Base-by-base conservation (phyloP, 164 flowering plant species). In the Sedum album region DNA sequence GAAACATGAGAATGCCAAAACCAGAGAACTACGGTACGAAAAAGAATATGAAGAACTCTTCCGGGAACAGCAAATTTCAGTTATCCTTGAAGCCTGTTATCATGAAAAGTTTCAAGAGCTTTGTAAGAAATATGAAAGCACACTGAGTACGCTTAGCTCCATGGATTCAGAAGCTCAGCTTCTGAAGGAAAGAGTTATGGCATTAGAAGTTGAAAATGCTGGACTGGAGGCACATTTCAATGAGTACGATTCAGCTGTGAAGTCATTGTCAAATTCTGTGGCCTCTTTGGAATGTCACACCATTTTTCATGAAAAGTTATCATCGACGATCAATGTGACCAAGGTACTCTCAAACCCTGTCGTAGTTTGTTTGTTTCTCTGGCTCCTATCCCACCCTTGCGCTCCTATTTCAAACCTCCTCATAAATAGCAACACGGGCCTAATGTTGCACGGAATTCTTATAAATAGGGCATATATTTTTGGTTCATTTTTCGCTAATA, bases 71-170 rank as follows among this genome's bases (percentile, higher is more conserved):
- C 86, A 83, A 68, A 65, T 73, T 11, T 79, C 84, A 20, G 62
- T 66, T 60, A 69, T 83, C 23, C 73, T 36, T 39, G 87, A 80
- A 68, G 71, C 76, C 31, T 35, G 86, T 60, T 75, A 80, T 68
- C 80, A 76, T 67, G 87, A 76, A 71, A 88, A 81, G 80, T 46
- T 79, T 60, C 70, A 67, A 71, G 89, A 80, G 73, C 83, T 85
- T 26, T 11, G 4, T 13, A 66, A 77, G 39, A 72, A 70, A 55
- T 80, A 75, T 68, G 66, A 66, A 63, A 75, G 68, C 70, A 76
- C 79, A 66, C 75, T 74, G 66, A 73, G 69, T 57, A n/a, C 25
- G n/a, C 2, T 35, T 21, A 65, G 46, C 30, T 65, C 48, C n/a
- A 13, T 23, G 30, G 67, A 33, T 7, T 18, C 15, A 15, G 67